phyloP scores from a whole-genome alignment of 2,329 filamentous ascomycete species.

The Fusarium veterinarium region DNA sequence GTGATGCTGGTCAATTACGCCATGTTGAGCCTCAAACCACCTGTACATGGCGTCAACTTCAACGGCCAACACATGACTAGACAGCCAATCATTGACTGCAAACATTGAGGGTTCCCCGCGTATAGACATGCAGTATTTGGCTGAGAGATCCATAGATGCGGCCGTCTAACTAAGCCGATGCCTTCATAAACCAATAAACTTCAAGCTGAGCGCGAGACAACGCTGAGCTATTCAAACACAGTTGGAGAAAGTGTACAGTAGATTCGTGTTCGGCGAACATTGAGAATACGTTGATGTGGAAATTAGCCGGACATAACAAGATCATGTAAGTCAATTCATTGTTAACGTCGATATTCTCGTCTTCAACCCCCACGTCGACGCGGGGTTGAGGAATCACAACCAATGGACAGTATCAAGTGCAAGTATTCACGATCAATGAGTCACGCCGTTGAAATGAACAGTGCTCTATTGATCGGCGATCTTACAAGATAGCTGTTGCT shows the following conservation, averaged over 20 bases:
- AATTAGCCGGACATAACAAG: conserved; percentile 1
- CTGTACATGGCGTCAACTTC: conserved; percentile 8
- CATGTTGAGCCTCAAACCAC: conserved; percentile 30
- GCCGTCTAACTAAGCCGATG: background rate
- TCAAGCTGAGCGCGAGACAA: background rate
- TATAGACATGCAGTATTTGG: background rate
- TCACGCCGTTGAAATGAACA: background rate
- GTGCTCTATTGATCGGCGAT: background rate
- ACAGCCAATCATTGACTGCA: conserved; percentile 18
- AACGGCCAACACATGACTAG: conserved; percentile 1
- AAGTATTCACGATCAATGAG: background rate
- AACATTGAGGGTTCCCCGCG: background rate
- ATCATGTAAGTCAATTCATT: background rate
- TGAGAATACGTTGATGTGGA: background rate
- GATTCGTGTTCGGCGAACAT: background rate
- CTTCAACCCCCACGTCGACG: background rate
- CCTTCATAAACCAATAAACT: background rate
- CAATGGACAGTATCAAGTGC: background rate
- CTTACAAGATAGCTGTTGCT: background rate
- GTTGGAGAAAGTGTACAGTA: background rate
- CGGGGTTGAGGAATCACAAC: background rate
- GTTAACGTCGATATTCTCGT: background rate
- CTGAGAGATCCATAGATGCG: background rate
- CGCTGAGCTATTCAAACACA: background rate
- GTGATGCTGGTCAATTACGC: conserved; percentile 6